Evolutionary conservation across 495 filamentous ascomycete species (phyloP), one percentile per base, ranked within the genome.

Genomic region (Penicillium taxi): DNA sequence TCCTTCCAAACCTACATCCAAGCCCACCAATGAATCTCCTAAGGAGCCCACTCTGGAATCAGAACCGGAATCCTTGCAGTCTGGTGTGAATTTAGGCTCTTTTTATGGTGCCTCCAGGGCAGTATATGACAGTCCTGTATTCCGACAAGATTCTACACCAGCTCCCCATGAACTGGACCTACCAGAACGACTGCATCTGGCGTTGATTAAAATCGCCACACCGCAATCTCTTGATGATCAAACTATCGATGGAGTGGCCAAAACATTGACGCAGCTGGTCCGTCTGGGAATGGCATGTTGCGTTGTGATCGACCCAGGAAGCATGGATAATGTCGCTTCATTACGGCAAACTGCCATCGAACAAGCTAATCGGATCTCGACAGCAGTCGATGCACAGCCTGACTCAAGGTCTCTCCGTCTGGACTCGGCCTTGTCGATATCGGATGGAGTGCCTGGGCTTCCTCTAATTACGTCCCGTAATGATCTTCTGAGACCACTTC

Each of bases 181-280:
- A 44, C 35, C 45, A 0, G 53, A 65, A 31, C 69, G 73, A 21
- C 59, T 89, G 15, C 87, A 96, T 57, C 64, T 94, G 21, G 88
- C 91, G 8, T 56, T 99, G 39, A 78, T 99, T 35, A 94, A 94
- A 54, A 70, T 96, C 28, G 75, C 81, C 25, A 72, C 71, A 16
- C 82, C 84, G 3, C 79, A 91, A 49, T 54, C 57, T 1, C 69
- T 91, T 33, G 70, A 81, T 50, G 74, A 88, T 36, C 56, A 62
- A 5, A 81, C 74, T 0, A 49, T 96, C 2, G 50, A 76, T 32
- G 91, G 87, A 0, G 75, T 96, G 32, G 86, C 81, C 0, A 78
- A 77, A 44, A 96, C 93, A 0, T 58, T 99, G 13, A 77, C 79
- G 7, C 89, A 94, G 52, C 77, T 99, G 5, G 71, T 74, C 17